Conservation (phyloP, 2,329 filamentous ascomycete genomes). For the Fusarium mexicanum region DNA sequence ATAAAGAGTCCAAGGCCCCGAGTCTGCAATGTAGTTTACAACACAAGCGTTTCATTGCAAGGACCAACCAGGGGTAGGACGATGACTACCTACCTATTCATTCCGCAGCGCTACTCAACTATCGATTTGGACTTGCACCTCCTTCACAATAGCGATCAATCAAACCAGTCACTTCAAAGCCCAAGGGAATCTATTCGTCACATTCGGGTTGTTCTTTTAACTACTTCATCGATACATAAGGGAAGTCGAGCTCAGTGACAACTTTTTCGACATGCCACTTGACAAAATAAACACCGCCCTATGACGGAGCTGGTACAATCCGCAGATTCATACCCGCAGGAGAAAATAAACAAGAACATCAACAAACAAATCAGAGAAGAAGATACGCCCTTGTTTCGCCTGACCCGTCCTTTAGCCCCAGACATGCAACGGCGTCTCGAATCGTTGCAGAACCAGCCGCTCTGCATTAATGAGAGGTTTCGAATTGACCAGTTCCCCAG, state of each 20-base stretch:
- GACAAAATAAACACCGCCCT: slow-evolving; percentile 29
- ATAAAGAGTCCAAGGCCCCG: slow-evolving; percentile 13
- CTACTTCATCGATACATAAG: slow-evolving; percentile 38
- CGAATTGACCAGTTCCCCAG: slow-evolving; percentile 11
- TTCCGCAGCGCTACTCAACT: slow-evolving; percentile 32
- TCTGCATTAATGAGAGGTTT: slow-evolving; percentile 14
- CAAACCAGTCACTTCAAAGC: background rate
- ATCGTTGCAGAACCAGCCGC: slow-evolving; percentile 17
- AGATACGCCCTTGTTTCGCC: slow-evolving; percentile 31
- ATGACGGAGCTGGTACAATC: slow-evolving; percentile 14
- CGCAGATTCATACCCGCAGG: slow-evolving; percentile 8
- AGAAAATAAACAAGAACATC: background rate
- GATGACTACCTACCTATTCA: background rate
- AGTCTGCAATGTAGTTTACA: background rate
- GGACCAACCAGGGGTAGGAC: background rate
- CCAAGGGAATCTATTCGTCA: slow-evolving; percentile 1
- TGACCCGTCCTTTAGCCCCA: slow-evolving; percentile 3
- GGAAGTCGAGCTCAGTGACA: slow-evolving; percentile 32
- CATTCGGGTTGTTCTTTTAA: slow-evolving; percentile 19
- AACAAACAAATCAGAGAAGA: slow-evolving; percentile 12
- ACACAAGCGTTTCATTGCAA: background rate
- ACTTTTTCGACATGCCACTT: slow-evolving; percentile 16
- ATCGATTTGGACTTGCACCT: background rate
- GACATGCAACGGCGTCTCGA: slow-evolving; percentile 28
- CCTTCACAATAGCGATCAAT: background rate